Evolutionary conservation across 352 stramenopile genomes (phyloP), one percentile per base, ranked within the genome.

Genomic region (Ophiocytium majus): DNA sequence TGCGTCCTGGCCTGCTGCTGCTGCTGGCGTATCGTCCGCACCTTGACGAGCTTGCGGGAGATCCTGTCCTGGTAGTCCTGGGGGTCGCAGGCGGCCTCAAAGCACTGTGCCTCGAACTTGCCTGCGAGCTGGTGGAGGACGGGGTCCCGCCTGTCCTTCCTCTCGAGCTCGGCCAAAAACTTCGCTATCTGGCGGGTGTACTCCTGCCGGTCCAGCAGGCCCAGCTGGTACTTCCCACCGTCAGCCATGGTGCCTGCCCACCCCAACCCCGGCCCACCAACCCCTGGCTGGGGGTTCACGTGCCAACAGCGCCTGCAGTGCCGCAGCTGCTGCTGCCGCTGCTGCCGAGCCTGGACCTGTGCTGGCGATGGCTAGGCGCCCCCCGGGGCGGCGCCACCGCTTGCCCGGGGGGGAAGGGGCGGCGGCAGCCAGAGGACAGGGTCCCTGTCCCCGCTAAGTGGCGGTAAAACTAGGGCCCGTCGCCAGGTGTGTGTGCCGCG

Each of bases 71-170:
- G 74, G 79, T 87, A 87, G 64, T 87, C 83, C 37, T 80, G 49
- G 23, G 80, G 76, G 50, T 82, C 85, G 49, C 79, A 76, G 1
- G 83, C 83, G 14, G 83, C 83, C 28, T 79, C 66, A 50, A 84
- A 84, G 34, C 85, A 85, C 63, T 87, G 83, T 28, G 80, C 71
- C 83, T 87, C 83, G 36, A 87, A 87, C 79, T 87, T 87, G 32
- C 80, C 64, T 9, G 83, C 83, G 0, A 87, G 35, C 19, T 28
- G 34, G 37, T 81, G 71, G 50, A 87, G 63, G 79, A 49, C 82
- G 33, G 63, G 50, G 33, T 87, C 80, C 63, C 80, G 43, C 23
- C 33, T 28, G 34, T 86, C 83, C 78, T 86, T 86, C 35, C 66
- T 64, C 66, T 86, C 83, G 49, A 86, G 82, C 63, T 84, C 57